Evolutionary conservation across 2,329 filamentous ascomycete genomes (phyloP).

Genomic region (Cordyceps fumosorosea): DNA sequence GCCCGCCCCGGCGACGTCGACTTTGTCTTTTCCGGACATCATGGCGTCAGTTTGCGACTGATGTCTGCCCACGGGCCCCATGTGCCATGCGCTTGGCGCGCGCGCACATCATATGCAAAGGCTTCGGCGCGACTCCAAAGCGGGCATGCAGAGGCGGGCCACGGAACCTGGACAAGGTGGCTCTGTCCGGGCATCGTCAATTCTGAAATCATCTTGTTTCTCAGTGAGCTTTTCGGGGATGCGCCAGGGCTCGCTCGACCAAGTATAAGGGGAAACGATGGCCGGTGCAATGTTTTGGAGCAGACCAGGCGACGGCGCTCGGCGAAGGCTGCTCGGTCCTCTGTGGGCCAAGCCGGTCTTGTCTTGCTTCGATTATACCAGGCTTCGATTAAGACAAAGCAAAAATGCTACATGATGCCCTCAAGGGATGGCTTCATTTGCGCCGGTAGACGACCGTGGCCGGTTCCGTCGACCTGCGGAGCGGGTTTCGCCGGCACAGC

Average conservation of each 20-base stretch:
- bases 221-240: too few relatives aligned
- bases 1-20: neutral
- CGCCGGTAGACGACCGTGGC: neutral
- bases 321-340: neutral
- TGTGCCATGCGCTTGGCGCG: neutral
- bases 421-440: neutral
- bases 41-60: neutral
- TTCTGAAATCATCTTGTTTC: too few relatives aligned
- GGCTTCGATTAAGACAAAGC: neutral
- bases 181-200: too few relatives aligned
- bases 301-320: neutral
- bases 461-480: neutral
- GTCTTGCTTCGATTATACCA: neutral
- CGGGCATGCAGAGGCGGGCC: too few relatives aligned
- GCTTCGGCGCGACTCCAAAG: neutral
- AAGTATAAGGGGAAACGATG: too few relatives aligned
- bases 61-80: neutral
- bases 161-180: too few relatives aligned
- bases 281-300: too few relatives aligned
- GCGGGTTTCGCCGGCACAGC: neutral
- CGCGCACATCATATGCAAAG: neutral
- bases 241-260: too few relatives aligned
- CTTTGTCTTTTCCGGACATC: neutral
- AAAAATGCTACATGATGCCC: neutral
- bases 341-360: neutral